phyloP scores from a whole-genome alignment of 805 yeast genomes.

The Kuraishia floccosa region DNA sequence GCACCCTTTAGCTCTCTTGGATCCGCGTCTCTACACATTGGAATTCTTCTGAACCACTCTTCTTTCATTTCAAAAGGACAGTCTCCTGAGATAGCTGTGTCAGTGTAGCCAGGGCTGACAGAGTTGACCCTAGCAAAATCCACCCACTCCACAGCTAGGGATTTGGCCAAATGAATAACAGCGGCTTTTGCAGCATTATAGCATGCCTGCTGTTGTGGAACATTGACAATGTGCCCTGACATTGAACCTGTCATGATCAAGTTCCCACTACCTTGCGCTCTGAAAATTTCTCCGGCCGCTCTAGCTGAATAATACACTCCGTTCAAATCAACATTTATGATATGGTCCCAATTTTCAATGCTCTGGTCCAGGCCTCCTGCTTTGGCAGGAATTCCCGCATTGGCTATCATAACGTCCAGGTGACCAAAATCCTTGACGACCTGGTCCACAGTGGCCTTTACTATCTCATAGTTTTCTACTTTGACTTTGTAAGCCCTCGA shows the following conservation, averaged over 20 bases:
- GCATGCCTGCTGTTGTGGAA: conserved; percentile 71
- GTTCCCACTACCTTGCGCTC: conserved; percentile 39
- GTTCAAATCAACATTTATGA: background rate
- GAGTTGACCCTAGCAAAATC: conserved; percentile 65
- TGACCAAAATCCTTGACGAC: background rate
- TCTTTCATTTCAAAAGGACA: conserved; percentile 50
- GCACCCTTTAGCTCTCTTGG: conserved; percentile 29
- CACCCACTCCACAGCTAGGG: conserved; percentile 79
- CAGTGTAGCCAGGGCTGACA: conserved; percentile 79
- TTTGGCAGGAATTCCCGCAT: background rate
- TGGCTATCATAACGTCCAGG: background rate
- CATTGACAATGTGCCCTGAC: conserved; percentile 70
- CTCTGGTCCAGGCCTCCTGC: no score
- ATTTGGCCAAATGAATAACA: conserved; percentile 66
- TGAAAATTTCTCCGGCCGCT: background rate
- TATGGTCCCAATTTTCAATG: background rate
- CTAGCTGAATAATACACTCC: background rate
- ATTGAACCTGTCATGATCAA: conserved; percentile 63
- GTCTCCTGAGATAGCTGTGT: conserved; percentile 41
- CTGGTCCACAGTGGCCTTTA: background rate
- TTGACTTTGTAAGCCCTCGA: background rate
- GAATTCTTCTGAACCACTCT: conserved; percentile 30
- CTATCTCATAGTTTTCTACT: background rate
- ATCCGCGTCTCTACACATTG: conserved; percentile 18
- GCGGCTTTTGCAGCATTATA: conserved; percentile 85